These are phyloP conservation scores for Fusarium beomiforme DNA, from an alignment of 2,329 filamentous ascomycete genomes.

Conservation along the genomic window DNA sequence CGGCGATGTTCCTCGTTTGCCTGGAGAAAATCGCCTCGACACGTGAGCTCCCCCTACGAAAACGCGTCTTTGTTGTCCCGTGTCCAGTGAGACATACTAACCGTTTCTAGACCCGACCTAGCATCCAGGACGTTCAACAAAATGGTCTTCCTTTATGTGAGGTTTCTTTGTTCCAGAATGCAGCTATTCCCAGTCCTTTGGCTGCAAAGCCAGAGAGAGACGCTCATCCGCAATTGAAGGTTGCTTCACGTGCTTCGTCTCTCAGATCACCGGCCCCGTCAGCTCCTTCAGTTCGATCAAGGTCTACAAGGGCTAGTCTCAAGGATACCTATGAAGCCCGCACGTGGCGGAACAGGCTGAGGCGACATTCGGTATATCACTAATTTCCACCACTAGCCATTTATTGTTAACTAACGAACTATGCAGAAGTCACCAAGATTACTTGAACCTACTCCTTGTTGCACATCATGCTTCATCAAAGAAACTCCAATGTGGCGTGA, in stretches of 20 bases:
- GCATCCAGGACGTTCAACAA: not conserved
- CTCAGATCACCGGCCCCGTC: not conserved
- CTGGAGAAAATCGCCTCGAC: not conserved
- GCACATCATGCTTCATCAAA: constrained; percentile 20
- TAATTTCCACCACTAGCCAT: not conserved
- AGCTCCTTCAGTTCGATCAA: not conserved
- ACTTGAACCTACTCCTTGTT: not conserved
- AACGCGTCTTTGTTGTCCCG: constrained; percentile 10
- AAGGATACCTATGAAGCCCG: constrained; percentile 17
- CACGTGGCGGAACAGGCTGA: constrained; percentile 19
- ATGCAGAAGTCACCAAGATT: not conserved
- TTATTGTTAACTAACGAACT: not conserved
- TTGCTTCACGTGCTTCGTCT: not conserved
- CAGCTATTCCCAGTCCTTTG: constrained; percentile 1
- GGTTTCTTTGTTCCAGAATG: constrained; percentile 9
- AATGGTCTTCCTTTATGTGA: constrained; percentile 9
- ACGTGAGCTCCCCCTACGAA: not conserved
- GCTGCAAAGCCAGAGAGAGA: not conserved
- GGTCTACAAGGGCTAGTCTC: not conserved
- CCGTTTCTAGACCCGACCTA: constrained; percentile 3
- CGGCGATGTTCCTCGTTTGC: constrained; percentile 5
- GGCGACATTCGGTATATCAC: constrained; percentile 10
- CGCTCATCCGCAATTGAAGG: not conserved
- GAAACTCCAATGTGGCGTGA: constrained; percentile 20
- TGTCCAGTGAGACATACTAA: not conserved